Evolutionary conservation across 2,329 filamentous ascomycete genomes (phyloP), one percentile per base, ranked within the genome.

Genomic region (Alternaria dauci): DNA sequence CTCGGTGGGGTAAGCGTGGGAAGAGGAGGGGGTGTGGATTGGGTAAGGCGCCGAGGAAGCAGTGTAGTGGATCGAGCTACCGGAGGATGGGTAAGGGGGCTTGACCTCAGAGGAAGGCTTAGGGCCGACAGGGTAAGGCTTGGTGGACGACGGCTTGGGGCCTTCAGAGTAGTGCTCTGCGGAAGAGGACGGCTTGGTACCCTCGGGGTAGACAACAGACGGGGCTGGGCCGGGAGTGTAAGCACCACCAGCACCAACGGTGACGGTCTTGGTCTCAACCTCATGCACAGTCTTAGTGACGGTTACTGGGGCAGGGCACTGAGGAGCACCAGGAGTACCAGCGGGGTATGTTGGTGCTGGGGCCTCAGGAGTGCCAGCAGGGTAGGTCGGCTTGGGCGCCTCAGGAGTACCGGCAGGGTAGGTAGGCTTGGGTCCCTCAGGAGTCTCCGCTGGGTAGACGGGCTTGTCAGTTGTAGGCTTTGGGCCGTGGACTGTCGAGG

Each of bases 231-330:
- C 46, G 2, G 53, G 53, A 42, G 53, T 42, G 47, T 60, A 57
- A 25, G 20, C 34, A 16, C 34, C 16, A 18, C 26, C 46, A n/a
- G 26, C 26, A 25, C 26, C 46, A n/a, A 36, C 26, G 16, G 53
- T 74, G 12, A 75, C 65, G 14, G 74, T 76, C 59, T 73, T 71
- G 28, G 72, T 75, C 67, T 74, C 51, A 18, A 68, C 63, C 11
- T 59, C 58, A 16, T 46, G 52, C 46, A 64, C 58, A 14, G 68
- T 71, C 44, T 71, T 55, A 32, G 68, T 71, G 50, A 73, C 67
- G n/a, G 72, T 76, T n/a, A 64, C 60, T 6, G 65, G 67, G 34
- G 71, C 69, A 8, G 72, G 73, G 71, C 73, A 75, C 46, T 54
- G 58, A 25, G 62, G 55, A 42, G 46, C 34, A 38, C 47, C 58